These are phyloP conservation scores for Hibiscus tridactylites DNA, from an alignment of 345 rosid species.

Conservation along the genomic window DNA sequence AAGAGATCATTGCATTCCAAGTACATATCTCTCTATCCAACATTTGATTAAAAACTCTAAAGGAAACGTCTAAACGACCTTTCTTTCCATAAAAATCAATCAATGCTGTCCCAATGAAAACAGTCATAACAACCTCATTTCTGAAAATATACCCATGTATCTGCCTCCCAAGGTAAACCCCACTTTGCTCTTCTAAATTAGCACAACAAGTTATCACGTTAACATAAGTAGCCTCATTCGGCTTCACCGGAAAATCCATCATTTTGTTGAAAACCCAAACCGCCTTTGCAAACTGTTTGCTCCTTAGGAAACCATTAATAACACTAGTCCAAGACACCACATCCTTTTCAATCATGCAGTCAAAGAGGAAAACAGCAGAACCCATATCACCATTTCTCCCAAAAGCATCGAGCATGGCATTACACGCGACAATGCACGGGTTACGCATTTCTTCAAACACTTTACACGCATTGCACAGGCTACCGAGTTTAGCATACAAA, in stretches of 20 bases:
- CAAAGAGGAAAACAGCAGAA: slow-evolving; percentile 40
- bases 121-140: slow-evolving; percentile 28
- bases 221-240: slow-evolving; percentile 66
- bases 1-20: slow-evolving; percentile 70
- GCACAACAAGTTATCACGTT: slow-evolving; percentile 45
- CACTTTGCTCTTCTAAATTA: slow-evolving; percentile 33
- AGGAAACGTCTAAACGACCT: slow-evolving; percentile 30
- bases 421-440: slow-evolving; percentile 45
- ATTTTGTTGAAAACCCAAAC: slow-evolving; percentile 36
- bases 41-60: slow-evolving; percentile 30
- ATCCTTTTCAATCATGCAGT: slow-evolving; percentile 40
- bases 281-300: slow-evolving; percentile 33
- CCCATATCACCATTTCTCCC: slow-evolving; percentile 47
- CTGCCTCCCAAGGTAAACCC: slow-evolving; percentile 46
- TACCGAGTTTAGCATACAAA: slow-evolving; percentile 30
- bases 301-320: slow-evolving; percentile 50
- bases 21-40: slow-evolving; percentile 32
- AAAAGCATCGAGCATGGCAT: slow-evolving; percentile 57
- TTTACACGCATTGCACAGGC: slow-evolving; percentile 24
- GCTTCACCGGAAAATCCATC: slow-evolving; percentile 30
- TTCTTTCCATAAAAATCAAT: slow-evolving; percentile 61
- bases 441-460: slow-evolving; percentile 48
- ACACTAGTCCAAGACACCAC: slow-evolving; percentile 71
- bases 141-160: slow-evolving; percentile 46
- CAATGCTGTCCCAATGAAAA: slow-evolving; percentile 45